A percentile compares a stretch with the other conserved stretches of the same genome.
phyloP scores from a whole-genome alignment of 129 eudicot species.

The Flaveria trinervia region DNA sequence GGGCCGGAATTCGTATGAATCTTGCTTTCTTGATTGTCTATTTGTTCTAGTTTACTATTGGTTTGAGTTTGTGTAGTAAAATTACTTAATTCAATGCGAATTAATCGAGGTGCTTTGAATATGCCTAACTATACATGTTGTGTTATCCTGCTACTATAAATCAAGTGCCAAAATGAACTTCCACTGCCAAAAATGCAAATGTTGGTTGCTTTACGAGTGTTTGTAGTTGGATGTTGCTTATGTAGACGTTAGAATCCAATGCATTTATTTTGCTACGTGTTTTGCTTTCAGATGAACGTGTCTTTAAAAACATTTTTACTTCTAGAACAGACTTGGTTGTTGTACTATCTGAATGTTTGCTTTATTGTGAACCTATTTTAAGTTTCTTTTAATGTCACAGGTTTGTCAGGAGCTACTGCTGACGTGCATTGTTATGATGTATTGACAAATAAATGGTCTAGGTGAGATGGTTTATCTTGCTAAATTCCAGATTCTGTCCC shows the following conservation, averaged over 20 bases:
- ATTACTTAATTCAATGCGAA: not conserved
- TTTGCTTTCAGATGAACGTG: not conserved
- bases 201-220: not conserved
- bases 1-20: constrained; percentile 88
- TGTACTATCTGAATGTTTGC: constrained; percentile 15
- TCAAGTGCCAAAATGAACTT: not conserved
- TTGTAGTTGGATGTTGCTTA: not conserved
- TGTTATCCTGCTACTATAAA: constrained; percentile 7
- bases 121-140: too few species aligned
- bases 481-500: not conserved
- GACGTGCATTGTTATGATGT: constrained; percentile 96
- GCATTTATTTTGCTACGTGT: constrained; percentile 12
- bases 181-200: constrained; percentile 1
- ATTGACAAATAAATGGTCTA: constrained; percentile 90
- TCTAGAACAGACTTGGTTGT: not conserved
- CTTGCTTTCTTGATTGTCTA: too few species aligned
- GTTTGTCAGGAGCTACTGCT: constrained; percentile 97
- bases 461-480: constrained; percentile 45
- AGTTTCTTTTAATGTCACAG: constrained; percentile 50
- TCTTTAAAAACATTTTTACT: not conserved
- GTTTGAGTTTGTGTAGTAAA: not conserved
- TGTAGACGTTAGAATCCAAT: not conserved
- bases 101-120: too few species aligned
- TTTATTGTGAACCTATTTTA: constrained; percentile 14
- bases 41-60: too few species aligned